Evolutionary conservation across 331 rosid species (phyloP).

Genomic region (Acacia concinna): DNA sequence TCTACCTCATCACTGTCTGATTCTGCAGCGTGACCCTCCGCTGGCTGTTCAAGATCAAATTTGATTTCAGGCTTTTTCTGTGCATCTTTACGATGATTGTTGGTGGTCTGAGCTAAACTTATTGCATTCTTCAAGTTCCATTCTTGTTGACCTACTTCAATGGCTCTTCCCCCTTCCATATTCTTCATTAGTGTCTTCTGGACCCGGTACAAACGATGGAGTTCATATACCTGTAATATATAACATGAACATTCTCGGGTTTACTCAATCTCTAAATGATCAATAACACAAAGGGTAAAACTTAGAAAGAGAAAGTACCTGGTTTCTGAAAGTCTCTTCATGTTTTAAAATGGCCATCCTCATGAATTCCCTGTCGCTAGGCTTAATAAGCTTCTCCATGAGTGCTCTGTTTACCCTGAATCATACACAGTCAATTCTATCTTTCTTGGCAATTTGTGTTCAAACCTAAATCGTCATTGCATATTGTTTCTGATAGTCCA

Average conservation of each 20-base stretch:
- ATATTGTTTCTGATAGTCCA: constrained; percentile 11
- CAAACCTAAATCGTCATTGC: constrained; percentile 25
- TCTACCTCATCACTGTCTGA: constrained; percentile 46
- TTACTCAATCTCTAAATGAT: not conserved
- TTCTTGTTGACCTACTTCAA: constrained; percentile 39
- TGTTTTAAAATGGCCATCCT: constrained; percentile 90
- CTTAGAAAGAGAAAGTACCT: constrained; percentile 49
- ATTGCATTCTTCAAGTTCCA: constrained; percentile 53
- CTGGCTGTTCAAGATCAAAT: constrained; percentile 74
- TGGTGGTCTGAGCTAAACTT: constrained; percentile 44
- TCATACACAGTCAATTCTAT: constrained; percentile 23
- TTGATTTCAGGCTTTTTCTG: constrained; percentile 41
- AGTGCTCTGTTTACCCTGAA: constrained; percentile 24
- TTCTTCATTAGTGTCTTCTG: constrained; percentile 81
- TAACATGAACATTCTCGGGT: not conserved
- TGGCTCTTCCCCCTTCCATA: constrained; percentile 41
- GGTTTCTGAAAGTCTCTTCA: constrained; percentile 88
- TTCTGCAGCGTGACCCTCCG: constrained; percentile 48
- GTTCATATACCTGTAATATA: constrained; percentile 68
- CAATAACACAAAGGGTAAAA: not conserved
- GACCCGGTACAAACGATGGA: constrained; percentile 77
- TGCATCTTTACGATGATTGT: constrained; percentile 25
- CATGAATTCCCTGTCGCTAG: constrained; percentile 77
- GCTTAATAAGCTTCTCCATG: constrained; percentile 75
- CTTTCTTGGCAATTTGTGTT: constrained; percentile 30